Conservation (phyloP, 108 stramenopile genomes). For the Nitzschia sp. region DNA sequence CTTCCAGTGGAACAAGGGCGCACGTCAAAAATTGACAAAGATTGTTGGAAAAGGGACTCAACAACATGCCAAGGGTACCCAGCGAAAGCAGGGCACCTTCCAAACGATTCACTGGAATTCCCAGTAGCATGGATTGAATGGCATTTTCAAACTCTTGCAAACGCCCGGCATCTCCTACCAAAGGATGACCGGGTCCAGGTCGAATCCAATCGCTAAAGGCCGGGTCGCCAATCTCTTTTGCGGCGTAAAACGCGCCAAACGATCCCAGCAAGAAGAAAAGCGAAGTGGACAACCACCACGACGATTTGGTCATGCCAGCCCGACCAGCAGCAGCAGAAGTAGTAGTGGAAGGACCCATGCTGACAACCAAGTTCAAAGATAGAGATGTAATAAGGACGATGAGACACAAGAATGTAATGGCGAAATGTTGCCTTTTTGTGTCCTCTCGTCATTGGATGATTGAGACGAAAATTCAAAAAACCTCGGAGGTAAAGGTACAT, state of each 20-base stretch:
- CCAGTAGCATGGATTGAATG: background rate
- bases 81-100: background rate
- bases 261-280: background rate
- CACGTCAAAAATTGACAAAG: conserved; percentile 5
- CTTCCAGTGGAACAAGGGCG: background rate
- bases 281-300: conserved; percentile 1
- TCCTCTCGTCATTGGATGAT: too few species aligned
- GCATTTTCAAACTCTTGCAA: conserved; percentile 3
- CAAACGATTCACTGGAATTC: background rate
- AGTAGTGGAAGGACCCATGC: too few species aligned
- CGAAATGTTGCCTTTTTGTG: too few species aligned
- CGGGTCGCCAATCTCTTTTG: conserved; percentile 4
- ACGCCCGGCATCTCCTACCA: background rate
- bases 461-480: too few species aligned
- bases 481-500: too few species aligned
- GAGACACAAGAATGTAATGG: too few species aligned
- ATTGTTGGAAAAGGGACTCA: conserved; percentile 7
- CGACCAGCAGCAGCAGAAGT: too few species aligned
- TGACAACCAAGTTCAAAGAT: too few species aligned
- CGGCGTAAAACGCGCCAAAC: background rate
- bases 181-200: background rate
- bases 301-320: background rate
- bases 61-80: background rate
- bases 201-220: conserved; percentile 6
- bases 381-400: too few species aligned